Evolutionary conservation across 768 basidiomycete genomes (phyloP).

Genomic region (Mycena albidolilacea): DNA sequence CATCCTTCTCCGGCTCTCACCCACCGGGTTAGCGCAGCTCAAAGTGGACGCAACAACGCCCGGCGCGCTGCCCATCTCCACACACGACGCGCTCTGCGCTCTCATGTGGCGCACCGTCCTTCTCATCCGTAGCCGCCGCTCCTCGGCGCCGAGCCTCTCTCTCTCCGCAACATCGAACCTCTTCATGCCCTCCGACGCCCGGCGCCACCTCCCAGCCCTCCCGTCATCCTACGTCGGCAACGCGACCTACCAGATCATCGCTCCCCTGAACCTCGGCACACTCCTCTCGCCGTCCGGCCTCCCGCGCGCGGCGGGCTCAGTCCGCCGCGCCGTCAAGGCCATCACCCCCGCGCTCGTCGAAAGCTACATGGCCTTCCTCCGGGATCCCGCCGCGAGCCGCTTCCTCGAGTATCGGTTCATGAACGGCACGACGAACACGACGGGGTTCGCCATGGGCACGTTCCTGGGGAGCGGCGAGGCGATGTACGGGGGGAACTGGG

Average conservation of each 20-base stretch:
- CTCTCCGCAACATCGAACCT: conserved; percentile 7
- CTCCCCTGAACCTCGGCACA: conserved; percentile 16
- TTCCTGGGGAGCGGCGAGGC: conserved; percentile 4
- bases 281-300: conserved; percentile 19
- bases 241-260: conserved; percentile 24
- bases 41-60: conserved; percentile 15
- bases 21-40: conserved; percentile 10
- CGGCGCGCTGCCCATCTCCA: conserved; percentile 5
- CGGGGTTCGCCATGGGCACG: conserved; percentile 14
- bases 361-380: conserved; percentile 14
- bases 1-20: conserved; percentile 7
- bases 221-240: conserved; percentile 13
- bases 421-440: conserved; percentile 16
- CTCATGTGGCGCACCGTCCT: conserved; percentile 19
- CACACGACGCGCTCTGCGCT: conserved; percentile 18
- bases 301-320: conserved; percentile 13
- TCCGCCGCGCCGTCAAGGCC: conserved; percentile 9
- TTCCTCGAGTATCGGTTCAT: conserved; percentile 13
- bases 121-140: conserved; percentile 1
- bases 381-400: conserved; percentile 7
- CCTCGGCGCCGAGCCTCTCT: not conserved
- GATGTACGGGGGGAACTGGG: conserved; percentile 18
- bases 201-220: conserved; percentile 4
- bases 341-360: conserved; percentile 14
- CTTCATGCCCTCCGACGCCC: conserved; percentile 23